Percentiles rank a stretch among this genome's conserved stretches.
phyloP scores from a whole-genome alignment of 192 early-diverging fungal species.

The Podila verticillata region DNA sequence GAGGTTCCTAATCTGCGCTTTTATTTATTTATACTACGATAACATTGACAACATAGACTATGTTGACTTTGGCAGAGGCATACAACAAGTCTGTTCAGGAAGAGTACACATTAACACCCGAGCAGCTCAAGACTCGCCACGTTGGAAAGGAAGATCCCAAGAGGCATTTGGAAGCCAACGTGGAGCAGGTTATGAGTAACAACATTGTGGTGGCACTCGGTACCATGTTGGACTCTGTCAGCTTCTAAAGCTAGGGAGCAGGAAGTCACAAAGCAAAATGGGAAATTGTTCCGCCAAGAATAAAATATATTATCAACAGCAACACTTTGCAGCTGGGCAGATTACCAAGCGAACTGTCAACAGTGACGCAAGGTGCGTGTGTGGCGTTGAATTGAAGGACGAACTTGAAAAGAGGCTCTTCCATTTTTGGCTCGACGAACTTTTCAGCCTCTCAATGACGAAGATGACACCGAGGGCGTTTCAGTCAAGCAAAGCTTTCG shows the following conservation, averaged over 20 bases:
- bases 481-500: too few relatives aligned
- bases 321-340: too few relatives aligned
- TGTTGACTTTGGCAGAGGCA: conserved; percentile 89
- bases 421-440: too few relatives aligned
- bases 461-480: too few relatives aligned
- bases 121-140: conserved; percentile 97
- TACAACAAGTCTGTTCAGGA: conserved; percentile 99
- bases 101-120: conserved; percentile 91
- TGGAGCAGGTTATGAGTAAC: conserved; percentile 91
- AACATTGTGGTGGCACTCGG: conserved; percentile 98
- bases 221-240: conserved; percentile 86
- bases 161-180: conserved; percentile 94
- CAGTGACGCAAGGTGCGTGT: too few relatives aligned
- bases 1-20: neutral
- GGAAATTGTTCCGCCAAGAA: neutral
- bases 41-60: conserved; percentile 69
- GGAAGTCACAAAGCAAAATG: neutral
- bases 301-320: too few relatives aligned
- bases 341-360: too few relatives aligned
- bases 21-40: neutral
- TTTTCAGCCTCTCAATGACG: too few relatives aligned
- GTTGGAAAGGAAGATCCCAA: conserved; percentile 99
- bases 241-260: conserved; percentile 53
- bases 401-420: too few relatives aligned
- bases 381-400: too few relatives aligned